A percentile compares a stretch with the other conserved stretches of the same genome.
These are phyloP conservation scores for Tricholoma terreum DNA, from an alignment of 768 basidiomycete genomes.

Conservation along the genomic window DNA sequence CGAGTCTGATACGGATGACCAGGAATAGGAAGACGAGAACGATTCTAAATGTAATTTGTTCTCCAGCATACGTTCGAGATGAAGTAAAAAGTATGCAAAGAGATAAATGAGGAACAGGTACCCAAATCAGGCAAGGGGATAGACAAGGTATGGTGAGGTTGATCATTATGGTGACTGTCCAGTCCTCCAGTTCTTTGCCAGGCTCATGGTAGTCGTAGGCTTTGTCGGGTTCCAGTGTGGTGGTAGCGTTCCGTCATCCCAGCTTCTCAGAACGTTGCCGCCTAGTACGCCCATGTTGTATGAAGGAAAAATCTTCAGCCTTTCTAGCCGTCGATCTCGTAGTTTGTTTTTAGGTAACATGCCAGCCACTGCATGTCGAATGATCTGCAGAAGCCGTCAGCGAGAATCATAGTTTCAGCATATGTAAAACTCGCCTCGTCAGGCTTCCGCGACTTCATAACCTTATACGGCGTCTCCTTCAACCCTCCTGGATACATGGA, in stretches of 20 bases:
- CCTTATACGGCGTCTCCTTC: conserved; percentile 84
- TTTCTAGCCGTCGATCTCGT: conserved; percentile 80
- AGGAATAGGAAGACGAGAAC: conserved; percentile 2
- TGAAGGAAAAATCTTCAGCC: conserved; percentile 85
- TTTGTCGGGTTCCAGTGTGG: conserved; percentile 41
- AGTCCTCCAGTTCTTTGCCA: conserved; percentile 32
- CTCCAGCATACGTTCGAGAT: neutral
- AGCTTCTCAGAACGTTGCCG: conserved; percentile 75
- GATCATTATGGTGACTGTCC: conserved; percentile 5
- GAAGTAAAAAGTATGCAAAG: too few relatives aligned
- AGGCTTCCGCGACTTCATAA: conserved; percentile 81
- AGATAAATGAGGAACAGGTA: too few relatives aligned
- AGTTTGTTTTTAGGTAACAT: conserved; percentile 99
- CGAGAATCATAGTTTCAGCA: neutral
- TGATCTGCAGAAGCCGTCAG: conserved; percentile 56
- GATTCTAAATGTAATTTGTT: conserved; percentile 11
- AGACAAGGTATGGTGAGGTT: neutral
- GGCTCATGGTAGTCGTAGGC: conserved; percentile 38
- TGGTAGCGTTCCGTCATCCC: conserved; percentile 77
- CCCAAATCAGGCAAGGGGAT: too few relatives aligned
- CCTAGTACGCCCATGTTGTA: conserved; percentile 74
- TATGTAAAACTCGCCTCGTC: conserved; percentile 68
- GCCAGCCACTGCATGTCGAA: conserved; percentile 92
- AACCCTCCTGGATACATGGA: conserved; percentile 92
- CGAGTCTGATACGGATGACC: neutral